Evolutionary conservation across 345 rosid genomes (phyloP), one percentile per base, ranked within the genome.

Genomic region (Populus pruinosa): DNA sequence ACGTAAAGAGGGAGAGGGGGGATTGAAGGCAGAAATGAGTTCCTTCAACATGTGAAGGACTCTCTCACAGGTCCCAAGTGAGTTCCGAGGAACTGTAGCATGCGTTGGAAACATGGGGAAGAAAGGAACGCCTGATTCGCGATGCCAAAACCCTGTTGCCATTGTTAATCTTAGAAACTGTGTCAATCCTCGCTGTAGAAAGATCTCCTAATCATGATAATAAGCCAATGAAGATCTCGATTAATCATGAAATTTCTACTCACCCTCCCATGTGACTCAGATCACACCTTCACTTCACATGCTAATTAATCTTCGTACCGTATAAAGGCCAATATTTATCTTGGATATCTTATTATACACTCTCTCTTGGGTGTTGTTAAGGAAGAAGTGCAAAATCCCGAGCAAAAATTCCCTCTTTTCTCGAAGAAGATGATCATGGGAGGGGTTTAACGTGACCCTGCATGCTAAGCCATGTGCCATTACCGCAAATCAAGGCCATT

Each of bases 321-420:
- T 49, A 55, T 8, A 33, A 3, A 33, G 35, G 35, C 35, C 35
- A 33, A 33, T 33, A 3, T 3, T n/a, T 56, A 8, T 56, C 62
- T 56, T 53, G 61, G 61, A 53, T 20, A 8, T 53, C 10, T 20
- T 53, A 18, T 20, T 53, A 20, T 50, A 6, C 7, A 5, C n/a
- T 50, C 18, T 17, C 56, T 18, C n/a, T 5, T 5, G 63, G 9
- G 29, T 10, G 63, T 7, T 10, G 63, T 23, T 10, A 10, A 9
- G 29, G 63, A n/a, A n/a, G 27, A 55, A 8, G 61, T 20, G 23
- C 41, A n/a, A 72, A 82, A 76, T 78, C 63, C 41, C 11, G 63
- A 2, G 27, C 44, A 17, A 76, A 82, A 79, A 81, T 64, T 69
- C 82, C 66, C 63, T 43, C 69, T 65, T 69, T 72, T 76, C 72